Conservation (phyloP, 2,329 filamentous ascomycete species). For the Zasmidium citrigriseum region DNA sequence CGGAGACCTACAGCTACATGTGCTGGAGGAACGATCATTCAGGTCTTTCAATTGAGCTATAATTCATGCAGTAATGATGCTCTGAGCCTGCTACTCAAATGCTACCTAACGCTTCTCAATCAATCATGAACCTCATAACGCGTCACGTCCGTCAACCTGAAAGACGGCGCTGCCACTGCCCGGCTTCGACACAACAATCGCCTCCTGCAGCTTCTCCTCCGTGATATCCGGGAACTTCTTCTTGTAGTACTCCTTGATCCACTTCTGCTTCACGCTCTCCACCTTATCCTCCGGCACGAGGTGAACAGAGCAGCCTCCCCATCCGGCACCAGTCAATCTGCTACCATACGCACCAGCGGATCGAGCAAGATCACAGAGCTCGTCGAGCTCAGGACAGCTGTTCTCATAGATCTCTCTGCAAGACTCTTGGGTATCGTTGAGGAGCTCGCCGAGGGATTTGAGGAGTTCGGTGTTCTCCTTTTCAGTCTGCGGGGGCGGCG, state of each 20-base stretch:
- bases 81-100: not conserved
- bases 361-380: conserved; percentile 78
- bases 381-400: conserved; percentile 88
- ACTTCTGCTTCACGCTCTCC: conserved; percentile 71
- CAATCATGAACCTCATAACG: conserved; percentile 6
- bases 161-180: conserved; percentile 63
- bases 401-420: conserved; percentile 89
- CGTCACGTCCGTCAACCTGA: conserved; percentile 26
- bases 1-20: too few relatives aligned
- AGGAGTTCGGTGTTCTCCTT: conserved; percentile 67
- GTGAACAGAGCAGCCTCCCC: conserved; percentile 96
- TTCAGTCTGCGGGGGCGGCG: conserved; percentile 44
- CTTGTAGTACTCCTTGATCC: conserved; percentile 80
- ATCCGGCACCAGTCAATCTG: conserved; percentile 87
- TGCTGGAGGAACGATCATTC: too few relatives aligned
- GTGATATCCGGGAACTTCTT: conserved; percentile 68
- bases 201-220: conserved; percentile 72
- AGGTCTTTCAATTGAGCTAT: too few relatives aligned
- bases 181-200: conserved; percentile 87
- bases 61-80: too few relatives aligned
- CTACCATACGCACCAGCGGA: conserved; percentile 80
- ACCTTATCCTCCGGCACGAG: conserved; percentile 84
- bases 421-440: conserved; percentile 87
- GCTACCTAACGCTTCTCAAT: not conserved
- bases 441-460: conserved; percentile 71